Percentiles rank a stretch among this genome's conserved stretches.
Evolutionary conservation across 1,284 basidiomycete genomes (phyloP).

Genomic region (Pulveroboletus sp.): DNA sequence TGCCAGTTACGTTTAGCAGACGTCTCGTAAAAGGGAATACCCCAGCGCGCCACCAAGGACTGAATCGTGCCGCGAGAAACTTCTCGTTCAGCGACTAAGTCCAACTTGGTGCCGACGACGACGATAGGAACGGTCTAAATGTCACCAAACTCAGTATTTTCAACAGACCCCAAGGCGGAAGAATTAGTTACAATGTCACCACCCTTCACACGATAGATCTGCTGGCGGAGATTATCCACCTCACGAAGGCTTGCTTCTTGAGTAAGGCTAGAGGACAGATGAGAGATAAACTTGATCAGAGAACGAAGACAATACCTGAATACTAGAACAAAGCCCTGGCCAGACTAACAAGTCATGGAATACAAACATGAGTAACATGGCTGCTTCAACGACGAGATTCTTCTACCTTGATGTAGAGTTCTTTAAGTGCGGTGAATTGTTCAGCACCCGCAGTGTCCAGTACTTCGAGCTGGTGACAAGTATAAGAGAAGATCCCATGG

Average conservation of each 20-base stretch:
- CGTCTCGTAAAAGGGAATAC: constrained; percentile 81
- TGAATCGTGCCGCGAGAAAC: constrained; percentile 70
- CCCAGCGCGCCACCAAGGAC: constrained; percentile 66
- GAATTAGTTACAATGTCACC: constrained; percentile 51
- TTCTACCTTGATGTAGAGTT: constrained; percentile 73
- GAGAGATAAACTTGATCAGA: constrained; percentile 6
- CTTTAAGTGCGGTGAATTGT: constrained; percentile 78
- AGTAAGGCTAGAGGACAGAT: constrained; percentile 54
- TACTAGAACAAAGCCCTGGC: constrained; percentile 79
- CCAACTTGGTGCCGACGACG: constrained; percentile 86
- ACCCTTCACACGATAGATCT: constrained; percentile 81
- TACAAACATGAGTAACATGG: background rate
- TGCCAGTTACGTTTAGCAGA: constrained; percentile 83
- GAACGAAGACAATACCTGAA: constrained; percentile 57
- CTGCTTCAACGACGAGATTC: background rate
- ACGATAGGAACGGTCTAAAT: constrained; percentile 73
- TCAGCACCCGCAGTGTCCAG: constrained; percentile 90
- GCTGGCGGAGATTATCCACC: constrained; percentile 75
- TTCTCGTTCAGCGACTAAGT: constrained; percentile 80
- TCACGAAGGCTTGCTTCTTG: constrained; percentile 78
- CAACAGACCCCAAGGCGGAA: background rate
- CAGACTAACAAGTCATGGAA: constrained; percentile 47
- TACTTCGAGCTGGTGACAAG: constrained; percentile 66
- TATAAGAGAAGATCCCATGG: constrained; percentile 15
- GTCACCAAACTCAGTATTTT: constrained; percentile 13